Percentiles rank a stretch among this genome's conserved stretches.
Evolutionary conservation across 495 filamentous ascomycete genomes (phyloP).

Genomic region (Aspergillus panamensis): DNA sequence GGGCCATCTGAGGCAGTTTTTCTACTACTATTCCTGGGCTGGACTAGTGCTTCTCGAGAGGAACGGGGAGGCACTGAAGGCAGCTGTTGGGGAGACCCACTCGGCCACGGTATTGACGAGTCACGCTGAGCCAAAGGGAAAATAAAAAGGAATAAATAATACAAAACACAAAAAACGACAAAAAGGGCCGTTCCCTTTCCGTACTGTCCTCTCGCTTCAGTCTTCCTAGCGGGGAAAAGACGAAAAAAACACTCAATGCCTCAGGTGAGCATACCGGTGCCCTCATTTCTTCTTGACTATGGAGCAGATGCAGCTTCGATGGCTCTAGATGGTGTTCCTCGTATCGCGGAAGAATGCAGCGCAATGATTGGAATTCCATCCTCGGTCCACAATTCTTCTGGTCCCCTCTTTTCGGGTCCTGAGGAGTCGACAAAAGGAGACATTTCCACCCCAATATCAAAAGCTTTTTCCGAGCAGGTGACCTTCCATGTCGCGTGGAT

Average conservation of each 20-base stretch:
- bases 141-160: too few relatives aligned
- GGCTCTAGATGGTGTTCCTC: not conserved
- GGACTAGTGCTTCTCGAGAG: not conserved
- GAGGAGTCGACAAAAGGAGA: not conserved
- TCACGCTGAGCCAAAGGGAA: not conserved
- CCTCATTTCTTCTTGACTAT: not conserved
- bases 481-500: slow-evolving; percentile 5
- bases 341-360: slow-evolving; percentile 7
- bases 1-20: not conserved
- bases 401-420: not conserved
- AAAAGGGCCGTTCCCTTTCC: not conserved
- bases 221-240: slow-evolving; percentile 1
- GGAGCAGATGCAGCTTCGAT: not conserved
- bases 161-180: not conserved
- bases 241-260: not conserved
- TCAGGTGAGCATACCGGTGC: too few relatives aligned
- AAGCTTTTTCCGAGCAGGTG: slow-evolving; percentile 2
- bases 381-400: not conserved
- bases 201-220: slow-evolving; percentile 8
- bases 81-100: too few relatives aligned
- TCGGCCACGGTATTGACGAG: not conserved
- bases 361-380: slow-evolving; percentile 3
- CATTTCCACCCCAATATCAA: not conserved
- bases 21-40: not conserved
- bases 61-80: slow-evolving; percentile 2